phyloP scores from a whole-genome alignment of 495 filamentous ascomycete species.

The Penicillium psychrofluorescens region DNA sequence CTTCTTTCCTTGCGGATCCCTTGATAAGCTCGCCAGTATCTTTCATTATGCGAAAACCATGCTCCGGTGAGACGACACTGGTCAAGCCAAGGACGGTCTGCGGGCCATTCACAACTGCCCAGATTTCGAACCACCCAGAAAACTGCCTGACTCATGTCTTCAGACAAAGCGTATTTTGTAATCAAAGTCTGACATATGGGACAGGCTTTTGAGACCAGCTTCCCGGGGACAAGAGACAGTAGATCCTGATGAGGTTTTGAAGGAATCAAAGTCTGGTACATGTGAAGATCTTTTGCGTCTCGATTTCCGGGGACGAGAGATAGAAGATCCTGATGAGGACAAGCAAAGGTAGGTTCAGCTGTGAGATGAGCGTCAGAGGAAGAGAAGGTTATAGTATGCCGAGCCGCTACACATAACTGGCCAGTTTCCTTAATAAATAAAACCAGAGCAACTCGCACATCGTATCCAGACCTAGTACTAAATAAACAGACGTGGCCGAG shows the following conservation, averaged over 20 bases:
- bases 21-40: slow-evolving; percentile 1
- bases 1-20: neutral
- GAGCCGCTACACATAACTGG: neutral
- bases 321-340: slow-evolving; percentile 8
- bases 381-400: slow-evolving; percentile 3
- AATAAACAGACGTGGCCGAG: slow-evolving; percentile 2
- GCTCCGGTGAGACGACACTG: slow-evolving; percentile 4
- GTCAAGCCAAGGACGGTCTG: slow-evolving; percentile 5
- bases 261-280: neutral
- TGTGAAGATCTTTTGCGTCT: slow-evolving; percentile 1
- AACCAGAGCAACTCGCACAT: neutral
- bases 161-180: neutral
- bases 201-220: slow-evolving; percentile 3
- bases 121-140: slow-evolving; percentile 4
- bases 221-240: neutral
- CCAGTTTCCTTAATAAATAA: slow-evolving; percentile 1
- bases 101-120: slow-evolving; percentile 3
- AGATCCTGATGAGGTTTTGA: slow-evolving; percentile 4
- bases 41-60: neutral
- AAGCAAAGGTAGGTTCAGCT: slow-evolving; percentile 6
- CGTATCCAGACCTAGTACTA: neutral
- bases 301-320: neutral
- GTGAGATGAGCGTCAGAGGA: neutral
- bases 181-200: slow-evolving; percentile 1
- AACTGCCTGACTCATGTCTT: slow-evolving; percentile 1